Conservation (phyloP, 768 basidiomycete genomes). For the Trametes sanguinea region DNA sequence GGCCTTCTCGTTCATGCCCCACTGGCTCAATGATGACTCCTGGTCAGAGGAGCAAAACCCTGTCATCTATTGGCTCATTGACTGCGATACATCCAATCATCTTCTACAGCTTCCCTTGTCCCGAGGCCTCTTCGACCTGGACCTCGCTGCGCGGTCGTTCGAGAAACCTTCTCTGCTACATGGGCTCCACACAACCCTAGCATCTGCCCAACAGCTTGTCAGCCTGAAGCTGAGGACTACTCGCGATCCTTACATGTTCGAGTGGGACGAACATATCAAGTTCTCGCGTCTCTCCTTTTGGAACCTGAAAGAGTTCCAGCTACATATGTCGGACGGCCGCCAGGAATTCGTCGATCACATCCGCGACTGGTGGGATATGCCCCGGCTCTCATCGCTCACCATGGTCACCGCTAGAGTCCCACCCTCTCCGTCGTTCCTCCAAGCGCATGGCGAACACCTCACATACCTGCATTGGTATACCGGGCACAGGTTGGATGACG, state of each 20-base stretch:
- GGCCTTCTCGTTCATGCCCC: not conserved
- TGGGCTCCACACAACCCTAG: not conserved
- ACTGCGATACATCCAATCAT: not conserved
- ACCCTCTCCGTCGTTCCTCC: not conserved
- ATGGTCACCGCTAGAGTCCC: not conserved
- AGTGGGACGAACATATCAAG: too few relatives aligned
- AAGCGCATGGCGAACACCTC: not conserved
- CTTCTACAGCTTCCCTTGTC: not conserved
- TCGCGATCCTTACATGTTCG: too few relatives aligned
- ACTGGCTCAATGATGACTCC: not conserved
- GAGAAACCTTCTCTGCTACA: not conserved
- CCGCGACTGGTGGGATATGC: not conserved
- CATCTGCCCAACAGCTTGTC: not conserved
- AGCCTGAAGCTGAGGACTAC: not conserved
- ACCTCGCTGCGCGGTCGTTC: not conserved
- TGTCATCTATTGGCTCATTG: not conserved
- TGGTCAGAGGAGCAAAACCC: not conserved
- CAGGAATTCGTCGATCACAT: not conserved
- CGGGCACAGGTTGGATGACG: not conserved
- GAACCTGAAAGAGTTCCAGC: not conserved
- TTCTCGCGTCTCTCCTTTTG: too few relatives aligned
- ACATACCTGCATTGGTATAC: conserved; percentile 1
- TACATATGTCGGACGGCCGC: not conserved
- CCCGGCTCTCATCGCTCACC: conserved; percentile 1
- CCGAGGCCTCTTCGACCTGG: not conserved